Percentiles rank a stretch among this genome's conserved stretches.
phyloP scores from a whole-genome alignment of 768 basidiomycete genomes.

The Psilocybe azurescens region DNA sequence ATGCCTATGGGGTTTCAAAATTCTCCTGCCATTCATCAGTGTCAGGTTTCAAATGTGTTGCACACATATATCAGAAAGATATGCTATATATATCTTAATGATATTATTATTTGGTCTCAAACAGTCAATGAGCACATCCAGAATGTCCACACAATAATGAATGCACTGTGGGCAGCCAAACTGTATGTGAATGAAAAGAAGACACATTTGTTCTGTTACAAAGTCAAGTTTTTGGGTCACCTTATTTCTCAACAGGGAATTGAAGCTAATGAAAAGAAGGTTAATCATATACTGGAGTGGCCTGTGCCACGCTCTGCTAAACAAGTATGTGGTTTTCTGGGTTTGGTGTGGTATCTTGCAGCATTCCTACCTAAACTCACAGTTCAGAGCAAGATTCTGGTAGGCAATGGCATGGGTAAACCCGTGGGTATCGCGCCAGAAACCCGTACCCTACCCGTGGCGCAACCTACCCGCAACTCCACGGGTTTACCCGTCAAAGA shows the following conservation, averaged over 20 bases:
- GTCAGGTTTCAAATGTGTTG: constrained; percentile 29
- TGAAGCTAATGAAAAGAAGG: constrained; percentile 24
- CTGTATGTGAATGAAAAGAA: constrained; percentile 24
- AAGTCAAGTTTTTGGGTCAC: constrained; percentile 38
- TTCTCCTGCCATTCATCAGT: constrained; percentile 35
- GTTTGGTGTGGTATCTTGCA: neutral
- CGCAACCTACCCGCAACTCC: too few relatives aligned
- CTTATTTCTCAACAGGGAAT: constrained; percentile 41
- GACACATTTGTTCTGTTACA: constrained; percentile 18
- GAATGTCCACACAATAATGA: constrained; percentile 11
- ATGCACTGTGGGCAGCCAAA: constrained; percentile 4
- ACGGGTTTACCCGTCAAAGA: too few relatives aligned
- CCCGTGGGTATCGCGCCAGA: too few relatives aligned
- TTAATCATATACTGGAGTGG: constrained; percentile 33
- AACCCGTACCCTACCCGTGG: too few relatives aligned
- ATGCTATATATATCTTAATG: constrained; percentile 31
- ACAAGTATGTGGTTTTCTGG: constrained; percentile 20
- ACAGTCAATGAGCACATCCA: constrained; percentile 14
- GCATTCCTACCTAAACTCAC: too few relatives aligned
- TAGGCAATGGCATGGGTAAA: too few relatives aligned
- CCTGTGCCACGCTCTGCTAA: constrained; percentile 20
- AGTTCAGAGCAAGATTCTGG: too few relatives aligned
- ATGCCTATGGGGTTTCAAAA: constrained; percentile 39
- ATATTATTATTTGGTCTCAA: constrained; percentile 31
- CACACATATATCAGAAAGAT: constrained; percentile 22